These are phyloP conservation scores for Zygosaccharomyces pseudorouxii DNA, from an alignment of 805 yeast species.

Conservation along the genomic window DNA sequence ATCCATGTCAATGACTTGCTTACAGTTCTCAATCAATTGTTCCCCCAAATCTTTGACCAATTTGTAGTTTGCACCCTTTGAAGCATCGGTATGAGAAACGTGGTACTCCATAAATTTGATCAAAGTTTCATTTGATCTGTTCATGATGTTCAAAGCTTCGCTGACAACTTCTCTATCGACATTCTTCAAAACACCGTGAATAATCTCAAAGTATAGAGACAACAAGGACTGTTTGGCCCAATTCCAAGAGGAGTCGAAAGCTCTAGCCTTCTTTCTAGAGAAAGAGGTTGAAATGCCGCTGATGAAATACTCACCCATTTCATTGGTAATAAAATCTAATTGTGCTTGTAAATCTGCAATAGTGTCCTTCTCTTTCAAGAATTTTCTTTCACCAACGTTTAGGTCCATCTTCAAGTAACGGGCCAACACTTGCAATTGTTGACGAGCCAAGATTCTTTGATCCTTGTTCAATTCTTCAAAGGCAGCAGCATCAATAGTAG, in stretches of 20 bases:
- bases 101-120: conserved; percentile 95
- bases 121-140: conserved; percentile 89
- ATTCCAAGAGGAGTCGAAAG: conserved; percentile 97
- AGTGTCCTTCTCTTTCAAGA: conserved; percentile 73
- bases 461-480: conserved; percentile 60
- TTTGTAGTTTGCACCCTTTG: conserved; percentile 86
- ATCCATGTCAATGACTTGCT: conserved; percentile 68
- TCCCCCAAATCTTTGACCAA: conserved; percentile 87
- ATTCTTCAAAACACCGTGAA: conserved; percentile 85
- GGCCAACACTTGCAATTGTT: conserved; percentile 81
- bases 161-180: conserved; percentile 95
- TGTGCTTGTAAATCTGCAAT: conserved; percentile 79
- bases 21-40: conserved; percentile 93
- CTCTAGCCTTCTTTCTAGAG: conserved; percentile 89
- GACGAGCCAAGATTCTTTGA: conserved; percentile 46
- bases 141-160: conserved; percentile 96
- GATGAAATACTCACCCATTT: conserved; percentile 90
- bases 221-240: conserved; percentile 99
- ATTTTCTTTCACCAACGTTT: conserved; percentile 83
- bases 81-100: conserved; percentile 54
- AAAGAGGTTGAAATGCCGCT: conserved; percentile 87
- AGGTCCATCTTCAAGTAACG: conserved; percentile 91
- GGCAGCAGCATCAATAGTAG: conserved; percentile 92
- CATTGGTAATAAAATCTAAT: conserved; percentile 67
- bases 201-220: conserved; percentile 90